Base-by-base conservation (phyloP, 169 alveolate genomes). In the Plasmodium blacklocki region DNA sequence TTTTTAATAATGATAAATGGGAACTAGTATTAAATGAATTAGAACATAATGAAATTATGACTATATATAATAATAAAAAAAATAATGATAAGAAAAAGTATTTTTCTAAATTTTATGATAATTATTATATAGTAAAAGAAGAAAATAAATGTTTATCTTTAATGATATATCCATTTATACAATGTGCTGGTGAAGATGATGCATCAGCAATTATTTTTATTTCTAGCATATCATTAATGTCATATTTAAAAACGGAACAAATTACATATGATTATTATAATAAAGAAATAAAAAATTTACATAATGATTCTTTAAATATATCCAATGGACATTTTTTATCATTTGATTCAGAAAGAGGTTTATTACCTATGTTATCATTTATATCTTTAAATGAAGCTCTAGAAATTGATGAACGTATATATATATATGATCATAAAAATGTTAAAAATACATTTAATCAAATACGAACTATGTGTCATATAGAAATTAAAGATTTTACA, bases 381-480 rank as follows among this genome's bases (percentile, higher is more conserved):
- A 76, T 76, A 12, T 76, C 89, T 3, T 58, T 76, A 3, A 76
- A 76, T 14, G 89, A 76, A 18, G 45, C 89, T 2, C 47, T 76
- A 43, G 89, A 76, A 64, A 76, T 76, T 1, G 89, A 76, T 64
- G 89, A 76, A 50, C 26, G 89, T 14, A 76, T 76, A 62, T 76
- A 76, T 70, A 76, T 76, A 26, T 76, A 76, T 8, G 89, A 76
- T 12, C 89, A 76, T 70, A 76, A 76, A 50, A 76, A 76, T 63
- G 76, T 76, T 11, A 76, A 58, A 56, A 76, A 76, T 39, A 76
- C 89, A 0, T 76, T 76, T 29, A 76, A 76, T 21, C 56, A 64
- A 49, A 76, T 76, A 2, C 11, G 89, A 76, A 64, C 89, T 0
- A 76, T 76, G 89, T 76, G 89, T n/a, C 78, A 76, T 64, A 76